Conservation (phyloP, 176 grass and related monocot genomes). For the Otatea glauca region DNA sequence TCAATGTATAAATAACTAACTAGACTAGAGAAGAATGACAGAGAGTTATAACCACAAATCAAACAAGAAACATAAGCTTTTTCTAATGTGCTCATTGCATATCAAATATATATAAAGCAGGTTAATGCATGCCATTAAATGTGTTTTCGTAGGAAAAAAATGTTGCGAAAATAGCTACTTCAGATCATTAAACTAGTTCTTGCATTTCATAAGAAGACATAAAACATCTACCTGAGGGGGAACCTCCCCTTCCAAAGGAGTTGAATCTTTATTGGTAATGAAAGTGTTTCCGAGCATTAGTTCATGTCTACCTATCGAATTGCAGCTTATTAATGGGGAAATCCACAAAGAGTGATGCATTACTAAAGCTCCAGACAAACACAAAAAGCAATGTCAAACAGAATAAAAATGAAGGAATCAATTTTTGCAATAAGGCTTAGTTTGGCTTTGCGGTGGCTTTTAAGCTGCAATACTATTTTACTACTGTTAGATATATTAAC, state of each 20-base stretch:
- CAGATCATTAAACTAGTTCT: slow-evolving; percentile 7
- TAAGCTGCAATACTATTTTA: background rate
- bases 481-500: background rate
- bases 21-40: background rate
- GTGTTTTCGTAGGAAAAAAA: background rate
- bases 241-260: slow-evolving; percentile 62
- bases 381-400: slow-evolving; percentile 14
- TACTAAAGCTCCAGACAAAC: slow-evolving; percentile 30
- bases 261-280: slow-evolving; percentile 55
- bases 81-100: background rate
- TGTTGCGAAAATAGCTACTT: background rate
- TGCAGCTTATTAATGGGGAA: slow-evolving; percentile 51
- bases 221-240: slow-evolving; percentile 68
- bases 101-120: slow-evolving; percentile 6
- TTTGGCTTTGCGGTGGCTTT: slow-evolving; percentile 6
- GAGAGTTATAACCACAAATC: slow-evolving; percentile 10
- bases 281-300: slow-evolving; percentile 93
- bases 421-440: background rate
- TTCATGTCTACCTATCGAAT: slow-evolving; percentile 84
- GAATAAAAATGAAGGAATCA: slow-evolving; percentile 11
- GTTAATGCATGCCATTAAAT: background rate
- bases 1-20: slow-evolving; percentile 8
- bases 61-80: background rate
- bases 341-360: slow-evolving; percentile 12
- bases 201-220: slow-evolving; percentile 46